Conservation (phyloP, 306 rosid genomes). For the Vigna hirtella region DNA sequence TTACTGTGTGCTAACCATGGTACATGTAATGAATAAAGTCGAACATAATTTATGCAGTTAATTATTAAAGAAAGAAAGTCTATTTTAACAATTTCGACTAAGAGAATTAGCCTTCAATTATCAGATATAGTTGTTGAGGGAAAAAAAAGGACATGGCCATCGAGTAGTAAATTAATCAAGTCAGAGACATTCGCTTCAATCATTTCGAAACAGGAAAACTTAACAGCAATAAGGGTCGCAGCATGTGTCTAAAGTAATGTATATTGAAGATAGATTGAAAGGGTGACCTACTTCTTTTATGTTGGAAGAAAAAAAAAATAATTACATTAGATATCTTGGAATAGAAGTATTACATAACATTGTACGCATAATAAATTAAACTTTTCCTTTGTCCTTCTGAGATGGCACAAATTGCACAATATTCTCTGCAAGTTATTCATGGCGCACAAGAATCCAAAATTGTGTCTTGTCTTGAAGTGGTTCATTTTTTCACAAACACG, state of each 20-base stretch:
- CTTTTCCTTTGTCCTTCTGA: slow-evolving; percentile 42
- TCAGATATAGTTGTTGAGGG: no score
- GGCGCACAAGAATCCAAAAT: slow-evolving; percentile 57
- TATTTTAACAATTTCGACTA: no score
- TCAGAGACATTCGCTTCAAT: slow-evolving; percentile 17
- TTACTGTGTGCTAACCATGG: slow-evolving; percentile 35
- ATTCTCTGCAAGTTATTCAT: slow-evolving; percentile 52
- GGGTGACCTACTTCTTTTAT: neutral
- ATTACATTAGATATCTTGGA: slow-evolving; percentile 31
- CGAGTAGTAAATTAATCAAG: slow-evolving; percentile 31
- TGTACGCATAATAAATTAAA: slow-evolving; percentile 38
- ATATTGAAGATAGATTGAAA: slow-evolving; percentile 27
- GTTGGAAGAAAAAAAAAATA: neutral
- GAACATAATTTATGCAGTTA: no score
- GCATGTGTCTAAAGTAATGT: slow-evolving; percentile 39
- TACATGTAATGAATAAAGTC: neutral
- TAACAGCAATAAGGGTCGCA: slow-evolving; percentile 31
- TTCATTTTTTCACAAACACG: slow-evolving; percentile 50
- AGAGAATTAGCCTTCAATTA: no score
- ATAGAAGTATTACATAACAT: slow-evolving; percentile 43
- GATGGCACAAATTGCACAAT: slow-evolving; percentile 55
- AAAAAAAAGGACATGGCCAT: slow-evolving; percentile 31
- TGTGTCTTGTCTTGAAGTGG: slow-evolving; percentile 42
- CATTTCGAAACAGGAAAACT: slow-evolving; percentile 42
- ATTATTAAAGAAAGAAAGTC: no score